A percentile compares a stretch with the other conserved stretches of the same genome.
These are phyloP conservation scores for Daldinia caldariorum DNA, from an alignment of 495 filamentous ascomycete genomes.

Conservation along the genomic window DNA sequence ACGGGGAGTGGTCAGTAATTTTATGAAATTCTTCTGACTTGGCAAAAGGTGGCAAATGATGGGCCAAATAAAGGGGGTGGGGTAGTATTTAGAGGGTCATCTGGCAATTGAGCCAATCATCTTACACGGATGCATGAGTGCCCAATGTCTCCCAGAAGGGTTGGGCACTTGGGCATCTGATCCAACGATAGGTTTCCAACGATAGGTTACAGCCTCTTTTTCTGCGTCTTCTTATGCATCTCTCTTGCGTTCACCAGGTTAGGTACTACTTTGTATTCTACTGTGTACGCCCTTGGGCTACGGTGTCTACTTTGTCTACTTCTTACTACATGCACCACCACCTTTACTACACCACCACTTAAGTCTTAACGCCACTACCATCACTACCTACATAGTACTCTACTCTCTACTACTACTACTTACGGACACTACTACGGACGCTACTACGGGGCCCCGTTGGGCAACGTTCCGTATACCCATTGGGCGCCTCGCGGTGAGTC, in stretches of 20 bases:
- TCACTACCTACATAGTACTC: not conserved
- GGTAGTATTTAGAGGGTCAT: slow-evolving; percentile 27
- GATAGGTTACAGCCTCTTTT: not conserved
- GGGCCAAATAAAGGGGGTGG: slow-evolving; percentile 36
- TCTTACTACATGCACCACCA: not conserved
- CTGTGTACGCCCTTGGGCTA: slow-evolving; percentile 31
- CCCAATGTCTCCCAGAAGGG: slow-evolving; percentile 8
- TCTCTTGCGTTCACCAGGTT: slow-evolving; percentile 35
- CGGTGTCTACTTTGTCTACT: slow-evolving; percentile 16
- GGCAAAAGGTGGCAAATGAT: slow-evolving; percentile 33
- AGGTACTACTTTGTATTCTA: slow-evolving; percentile 37
- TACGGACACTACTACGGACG: not conserved
- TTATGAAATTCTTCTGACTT: slow-evolving; percentile 39
- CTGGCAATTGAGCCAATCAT: slow-evolving; percentile 34
- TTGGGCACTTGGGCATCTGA: slow-evolving; percentile 39
- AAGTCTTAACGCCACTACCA: slow-evolving; percentile 13
- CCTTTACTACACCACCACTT: too few relatives aligned
- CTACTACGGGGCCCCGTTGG: slow-evolving; percentile 26
- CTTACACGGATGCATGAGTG: slow-evolving; percentile 38
- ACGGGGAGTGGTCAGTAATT: slow-evolving; percentile 40
- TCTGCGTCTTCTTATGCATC: not conserved
- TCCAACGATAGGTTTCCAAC: slow-evolving; percentile 12
- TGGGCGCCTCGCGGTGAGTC: slow-evolving; percentile 46
- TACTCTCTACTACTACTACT: not conserved
- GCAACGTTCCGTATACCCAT: slow-evolving; percentile 41